Evolutionary conservation across 441 rosid species (phyloP), one percentile per base, ranked within the genome.

Genomic region (Euphorbia corollata): DNA sequence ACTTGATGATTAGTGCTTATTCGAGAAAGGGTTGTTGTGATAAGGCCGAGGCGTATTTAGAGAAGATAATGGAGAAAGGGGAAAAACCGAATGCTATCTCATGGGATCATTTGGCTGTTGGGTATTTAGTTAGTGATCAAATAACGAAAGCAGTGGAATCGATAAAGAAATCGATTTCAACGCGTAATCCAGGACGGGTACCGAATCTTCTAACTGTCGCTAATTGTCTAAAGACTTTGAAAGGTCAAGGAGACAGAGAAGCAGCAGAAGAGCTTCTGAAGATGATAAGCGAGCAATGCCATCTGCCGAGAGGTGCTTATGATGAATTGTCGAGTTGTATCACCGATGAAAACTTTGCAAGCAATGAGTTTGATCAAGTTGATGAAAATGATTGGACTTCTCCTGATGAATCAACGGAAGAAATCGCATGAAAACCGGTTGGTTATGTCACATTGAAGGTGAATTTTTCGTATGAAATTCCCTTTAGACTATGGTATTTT

Each of bases 11-110:
- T 32, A 51, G 63, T 18, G 75, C 78, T 18, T 82, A 71, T 61
- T 77, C 75, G 75, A 74, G 20, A 61, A 77, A 65, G 32, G 83
- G 80, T 39, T 71, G 69, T 15, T 18, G 61, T 43, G 76, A 67
- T 57, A 85, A 79, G 72, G 89, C 80, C 59, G 81, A 76, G 68
- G 77, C 64, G 7, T 63, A 38, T 71, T 41, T 65, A 22, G 70
- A 66, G 45, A 64, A 55, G 67, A 71, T 83, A 34, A 39, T 71
- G 1, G 78, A 74, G 65, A 77, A 65, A 32, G 80, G 85, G 48
- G 70, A 51, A 27, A 60, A 75, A 67, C 82, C 72, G 8, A 70
- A 73, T 68, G 75, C 72, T 27, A 55, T 38, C 47, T 64, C 74
- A 20, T 79, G 75, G 80, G 73, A 74, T 70, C 71, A 48, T 66